A percentile compares a stretch with the other conserved stretches of the same genome.
phyloP scores from a whole-genome alignment of 2,329 filamentous ascomycete genomes.

The Monilinia fructigena region DNA sequence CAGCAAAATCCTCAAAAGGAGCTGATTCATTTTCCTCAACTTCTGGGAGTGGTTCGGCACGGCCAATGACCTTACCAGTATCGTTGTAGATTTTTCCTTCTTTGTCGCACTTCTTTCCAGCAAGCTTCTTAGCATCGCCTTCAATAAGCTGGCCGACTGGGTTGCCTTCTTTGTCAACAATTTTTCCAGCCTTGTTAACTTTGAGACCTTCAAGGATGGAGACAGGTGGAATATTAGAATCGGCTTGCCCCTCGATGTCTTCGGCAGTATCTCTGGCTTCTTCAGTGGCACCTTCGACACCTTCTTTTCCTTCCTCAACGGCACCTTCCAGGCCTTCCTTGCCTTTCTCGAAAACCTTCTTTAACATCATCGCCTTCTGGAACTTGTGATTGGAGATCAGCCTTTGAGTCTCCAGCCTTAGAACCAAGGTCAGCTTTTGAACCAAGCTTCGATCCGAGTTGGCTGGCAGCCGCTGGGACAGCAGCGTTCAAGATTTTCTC shows the following conservation, averaged over 20 bases:
- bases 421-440: constrained; percentile 7
- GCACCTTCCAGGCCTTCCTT: constrained; percentile 35
- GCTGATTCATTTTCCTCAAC: constrained; percentile 48
- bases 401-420: constrained; percentile 9
- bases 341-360: constrained; percentile 6
- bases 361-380: constrained; percentile 11
- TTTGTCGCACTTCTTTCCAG: constrained; percentile 63
- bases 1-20: constrained; percentile 59
- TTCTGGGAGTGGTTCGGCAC: constrained; percentile 62
- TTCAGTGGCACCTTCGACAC: background rate
- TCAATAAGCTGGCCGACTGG: constrained; percentile 60
- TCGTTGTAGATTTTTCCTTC: constrained; percentile 72
- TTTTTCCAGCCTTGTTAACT: constrained; percentile 57
- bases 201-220: constrained; percentile 50
- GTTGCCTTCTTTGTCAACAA: constrained; percentile 47
- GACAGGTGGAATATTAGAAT: constrained; percentile 42
- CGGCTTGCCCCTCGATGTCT: constrained; percentile 51
- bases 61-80: constrained; percentile 64
- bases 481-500: constrained; percentile 15
- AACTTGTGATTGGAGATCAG: constrained; percentile 15
- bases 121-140: constrained; percentile 62
- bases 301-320: constrained; percentile 35
- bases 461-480: constrained; percentile 6
- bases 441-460: constrained; percentile 16
- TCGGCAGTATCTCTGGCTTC: constrained; percentile 8